Evolutionary conservation across 2,329 filamentous ascomycete species (phyloP), one percentile per base, ranked within the genome.

Genomic region (Aspergillus tamarii): DNA sequence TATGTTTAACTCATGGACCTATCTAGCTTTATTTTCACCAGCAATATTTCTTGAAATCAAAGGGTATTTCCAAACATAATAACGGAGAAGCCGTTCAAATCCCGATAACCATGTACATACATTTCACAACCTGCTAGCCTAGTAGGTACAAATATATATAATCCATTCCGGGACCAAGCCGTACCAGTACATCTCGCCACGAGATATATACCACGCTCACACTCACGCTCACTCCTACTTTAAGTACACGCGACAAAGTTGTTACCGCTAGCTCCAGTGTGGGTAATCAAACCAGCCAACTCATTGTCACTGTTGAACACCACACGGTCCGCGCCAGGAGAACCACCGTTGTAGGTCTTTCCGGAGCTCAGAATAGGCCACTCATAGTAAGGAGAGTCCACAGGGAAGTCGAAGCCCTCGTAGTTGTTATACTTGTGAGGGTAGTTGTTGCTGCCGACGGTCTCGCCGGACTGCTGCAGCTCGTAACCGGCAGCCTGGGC

Each of bases 181-280:
- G 1, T 9, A 30, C 3, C 23, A 10, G 12, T 30, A n/a, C 23
- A 30, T 16, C 28, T 26, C 3, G 12, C 16, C 21, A 16, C 6
- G 3, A 26, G 16, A n/a, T 41, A 41, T 41, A 41, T 41, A 19
- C 28, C 8, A n/a, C 19, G 16, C 28, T 10, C 14, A 50, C 5
- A 26, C 7, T n/a, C n/a, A 26, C 23, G 5, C 4, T 14, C 28
- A 28, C 7, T 34, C 14, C 52, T 2, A 39, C 36, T 62, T 23
- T 66, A 70, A 43, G 36, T 58, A 64, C 89, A 91, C n/a, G 81
- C 84, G 61, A 91, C 87, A 77, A 92, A 92, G 77, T 85, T 81
- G 74, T 91, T 88, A 9, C 88, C 88, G 57, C 83, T 86, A 21
- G 89, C 89, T 32, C 89, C 89, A 26, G 87, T 90, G 72, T 92